Percentiles rank a stretch among this genome's conserved stretches.
Evolutionary conservation across 371 early-diverging fungal species (phyloP).

Genomic region (Mortierella sp.): DNA sequence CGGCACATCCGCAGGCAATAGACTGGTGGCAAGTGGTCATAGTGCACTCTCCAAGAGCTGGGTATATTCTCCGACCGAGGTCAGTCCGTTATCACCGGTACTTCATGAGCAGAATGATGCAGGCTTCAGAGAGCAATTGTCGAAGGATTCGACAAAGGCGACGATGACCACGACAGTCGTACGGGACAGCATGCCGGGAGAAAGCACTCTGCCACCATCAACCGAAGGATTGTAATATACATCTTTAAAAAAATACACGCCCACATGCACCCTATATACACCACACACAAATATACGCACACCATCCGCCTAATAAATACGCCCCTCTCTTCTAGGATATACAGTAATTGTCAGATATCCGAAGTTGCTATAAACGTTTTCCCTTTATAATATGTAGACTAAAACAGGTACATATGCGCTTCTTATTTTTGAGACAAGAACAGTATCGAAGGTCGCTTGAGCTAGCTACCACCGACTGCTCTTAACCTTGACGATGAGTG

Average conservation of each 20-base stretch:
- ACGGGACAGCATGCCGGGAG: neutral
- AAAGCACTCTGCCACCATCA: neutral
- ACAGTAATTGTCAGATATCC: too few relatives aligned
- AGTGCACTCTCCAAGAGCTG: slow-evolving; percentile 48
- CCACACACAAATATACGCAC: too few relatives aligned
- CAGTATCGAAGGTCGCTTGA: too few relatives aligned
- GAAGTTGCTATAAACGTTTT: too few relatives aligned
- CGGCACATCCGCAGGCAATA: neutral
- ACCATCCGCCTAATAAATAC: too few relatives aligned
- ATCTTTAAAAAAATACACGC: too few relatives aligned
- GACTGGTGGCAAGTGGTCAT: slow-evolving; percentile 13
- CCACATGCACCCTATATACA: too few relatives aligned
- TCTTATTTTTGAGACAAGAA: too few relatives aligned
- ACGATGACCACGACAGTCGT: neutral
- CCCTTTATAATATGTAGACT: too few relatives aligned
- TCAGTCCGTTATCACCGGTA: slow-evolving; percentile 18
- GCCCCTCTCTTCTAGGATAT: too few relatives aligned
- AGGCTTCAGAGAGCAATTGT: neutral
- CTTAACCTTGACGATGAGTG: slow-evolving; percentile 41
- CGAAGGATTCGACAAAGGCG: too few relatives aligned
- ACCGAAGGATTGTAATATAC: neutral
- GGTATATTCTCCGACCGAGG: slow-evolving; percentile 22
- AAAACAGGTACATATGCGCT: too few relatives aligned
- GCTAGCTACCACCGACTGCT: slow-evolving; percentile 43
- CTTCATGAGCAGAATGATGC: slow-evolving; percentile 7